Evolutionary conservation across 331 rosid genomes (phyloP).

Genomic region (Acacia concinna): DNA sequence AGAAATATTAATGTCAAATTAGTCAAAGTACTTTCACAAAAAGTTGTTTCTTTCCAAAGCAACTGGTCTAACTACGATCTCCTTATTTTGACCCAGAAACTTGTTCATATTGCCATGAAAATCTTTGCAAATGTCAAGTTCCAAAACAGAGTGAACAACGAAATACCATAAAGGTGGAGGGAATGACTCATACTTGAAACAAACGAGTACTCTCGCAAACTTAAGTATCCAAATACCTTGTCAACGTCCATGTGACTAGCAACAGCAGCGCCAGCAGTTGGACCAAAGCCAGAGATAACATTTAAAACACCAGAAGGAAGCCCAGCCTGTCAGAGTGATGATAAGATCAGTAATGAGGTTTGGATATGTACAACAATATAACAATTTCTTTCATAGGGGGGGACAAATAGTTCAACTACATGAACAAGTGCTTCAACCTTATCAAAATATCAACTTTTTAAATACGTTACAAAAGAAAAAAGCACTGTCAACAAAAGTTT

Average conservation of each 20-base stretch:
- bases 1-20: not conserved
- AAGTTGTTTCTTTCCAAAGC: not conserved
- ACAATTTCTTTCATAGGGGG: too few species aligned
- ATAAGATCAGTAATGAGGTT: conserved; percentile 18
- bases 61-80: conserved; percentile 11
- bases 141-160: not conserved
- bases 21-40: not conserved
- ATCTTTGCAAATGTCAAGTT: not conserved
- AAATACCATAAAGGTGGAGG: not conserved
- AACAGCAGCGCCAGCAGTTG: conserved; percentile 89
- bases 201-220: not conserved
- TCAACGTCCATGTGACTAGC: conserved; percentile 93
- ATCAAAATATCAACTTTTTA: not conserved
- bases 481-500: not conserved
- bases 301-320: conserved; percentile 88
- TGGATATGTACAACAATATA: not conserved
- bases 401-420: not conserved
- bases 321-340: conserved; percentile 69
- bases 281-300: conserved; percentile 82
- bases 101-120: not conserved
- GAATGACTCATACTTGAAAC: not conserved
- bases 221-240: conserved; percentile 54
- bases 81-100: conserved; percentile 6
- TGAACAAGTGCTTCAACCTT: not conserved
- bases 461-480: not conserved